These are phyloP conservation scores for Colletotrichum nymphaeae DNA, from an alignment of 2,329 filamentous ascomycete species.

Conservation along the genomic window DNA sequence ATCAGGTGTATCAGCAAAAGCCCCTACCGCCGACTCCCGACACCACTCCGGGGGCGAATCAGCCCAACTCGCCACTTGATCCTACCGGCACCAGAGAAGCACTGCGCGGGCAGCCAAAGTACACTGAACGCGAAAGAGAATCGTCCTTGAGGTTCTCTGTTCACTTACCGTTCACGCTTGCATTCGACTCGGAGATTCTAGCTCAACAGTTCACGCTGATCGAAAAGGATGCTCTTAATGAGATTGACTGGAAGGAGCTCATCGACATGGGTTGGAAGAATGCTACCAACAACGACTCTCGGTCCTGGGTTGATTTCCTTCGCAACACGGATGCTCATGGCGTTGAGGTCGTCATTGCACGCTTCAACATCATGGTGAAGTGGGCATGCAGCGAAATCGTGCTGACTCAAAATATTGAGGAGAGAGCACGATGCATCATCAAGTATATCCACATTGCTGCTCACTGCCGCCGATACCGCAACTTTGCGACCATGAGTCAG, in stretches of 20 bases:
- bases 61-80: constrained; percentile 45
- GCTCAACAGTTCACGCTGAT: constrained; percentile 88
- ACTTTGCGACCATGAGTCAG: constrained; percentile 87
- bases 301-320: constrained; percentile 86
- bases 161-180: constrained; percentile 84
- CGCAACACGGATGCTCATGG: constrained; percentile 78
- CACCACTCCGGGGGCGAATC: constrained; percentile 56
- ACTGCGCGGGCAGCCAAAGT: constrained; percentile 48
- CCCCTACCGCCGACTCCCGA: constrained; percentile 63
- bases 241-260: constrained; percentile 89
- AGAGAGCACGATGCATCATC: constrained; percentile 80
- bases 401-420: constrained; percentile 76
- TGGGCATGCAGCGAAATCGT: constrained; percentile 86
- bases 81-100: constrained; percentile 49
- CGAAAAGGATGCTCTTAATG: constrained; percentile 86
- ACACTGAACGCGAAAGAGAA: constrained; percentile 40
- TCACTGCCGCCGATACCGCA: constrained; percentile 80
- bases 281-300: constrained; percentile 69
- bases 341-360: constrained; percentile 85
- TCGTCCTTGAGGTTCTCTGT: constrained; percentile 56
- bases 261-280: constrained; percentile 88
- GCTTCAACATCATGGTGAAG: constrained; percentile 90
- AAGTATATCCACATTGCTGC: constrained; percentile 86
- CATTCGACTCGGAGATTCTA: constrained; percentile 81
- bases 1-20: constrained; percentile 57